Evolutionary conservation across 2,329 filamentous ascomycete species (phyloP).

Genomic region (Colletotrichum sp.): DNA sequence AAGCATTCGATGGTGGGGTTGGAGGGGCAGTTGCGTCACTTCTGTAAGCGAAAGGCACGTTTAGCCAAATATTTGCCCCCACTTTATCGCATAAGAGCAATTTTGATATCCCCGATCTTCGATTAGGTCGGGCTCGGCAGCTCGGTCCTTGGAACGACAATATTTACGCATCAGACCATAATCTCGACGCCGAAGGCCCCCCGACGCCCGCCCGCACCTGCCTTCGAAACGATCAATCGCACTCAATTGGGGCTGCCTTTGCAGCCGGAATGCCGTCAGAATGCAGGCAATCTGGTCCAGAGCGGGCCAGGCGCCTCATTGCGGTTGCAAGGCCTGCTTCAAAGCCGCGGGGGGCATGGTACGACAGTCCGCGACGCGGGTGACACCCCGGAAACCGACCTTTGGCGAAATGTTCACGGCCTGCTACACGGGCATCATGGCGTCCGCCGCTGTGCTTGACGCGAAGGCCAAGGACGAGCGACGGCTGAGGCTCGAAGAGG

Average conservation of each 20-base stretch:
- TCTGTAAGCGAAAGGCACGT: neutral
- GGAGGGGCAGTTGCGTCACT: slow-evolving; percentile 18
- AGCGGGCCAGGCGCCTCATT: slow-evolving; percentile 66
- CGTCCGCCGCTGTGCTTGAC: slow-evolving; percentile 68
- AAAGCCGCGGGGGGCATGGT: slow-evolving; percentile 52
- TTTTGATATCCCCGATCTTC: neutral
- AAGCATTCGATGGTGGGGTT: slow-evolving; percentile 13
- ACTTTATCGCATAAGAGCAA: neutral
- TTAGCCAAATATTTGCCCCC: neutral
- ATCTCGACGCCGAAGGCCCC: neutral
- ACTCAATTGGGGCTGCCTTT: slow-evolving; percentile 4
- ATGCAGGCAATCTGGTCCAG: slow-evolving; percentile 76
- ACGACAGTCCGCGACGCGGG: slow-evolving; percentile 54
- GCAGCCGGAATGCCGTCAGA: slow-evolving; percentile 38
- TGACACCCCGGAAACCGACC: slow-evolving; percentile 53
- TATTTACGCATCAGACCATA: slow-evolving; percentile 4
- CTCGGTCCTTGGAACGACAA: neutral
- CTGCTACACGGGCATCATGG: slow-evolving; percentile 71
- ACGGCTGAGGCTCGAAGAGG: slow-evolving; percentile 64
- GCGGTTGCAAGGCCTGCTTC: slow-evolving; percentile 67
- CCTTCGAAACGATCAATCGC: neutral
- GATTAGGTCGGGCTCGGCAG: neutral
- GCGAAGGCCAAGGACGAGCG: slow-evolving; percentile 62
- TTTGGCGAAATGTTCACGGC: slow-evolving; percentile 65
- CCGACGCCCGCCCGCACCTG: neutral